Evolutionary conservation across 1,284 basidiomycete species (phyloP).

Genomic region (Ceratobasidium sp.): DNA sequence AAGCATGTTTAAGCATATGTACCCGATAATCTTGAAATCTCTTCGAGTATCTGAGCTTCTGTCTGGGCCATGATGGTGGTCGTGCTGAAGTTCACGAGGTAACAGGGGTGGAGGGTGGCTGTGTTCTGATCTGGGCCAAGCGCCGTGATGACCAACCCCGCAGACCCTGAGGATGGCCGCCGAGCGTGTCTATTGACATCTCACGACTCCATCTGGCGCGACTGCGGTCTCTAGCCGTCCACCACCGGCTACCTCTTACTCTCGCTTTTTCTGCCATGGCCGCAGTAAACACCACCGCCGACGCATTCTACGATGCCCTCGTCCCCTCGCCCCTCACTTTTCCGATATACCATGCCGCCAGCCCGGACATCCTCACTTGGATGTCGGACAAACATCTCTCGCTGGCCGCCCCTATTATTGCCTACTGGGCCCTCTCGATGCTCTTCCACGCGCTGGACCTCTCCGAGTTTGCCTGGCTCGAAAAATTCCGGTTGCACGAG

Average conservation of each 20-base stretch:
- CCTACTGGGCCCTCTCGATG: slow-evolving; percentile 90
- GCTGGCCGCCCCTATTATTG: slow-evolving; percentile 79
- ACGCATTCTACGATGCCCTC: slow-evolving; percentile 26
- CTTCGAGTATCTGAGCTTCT: slow-evolving; percentile 43
- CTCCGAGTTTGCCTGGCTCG: slow-evolving; percentile 80
- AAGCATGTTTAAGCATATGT: background rate
- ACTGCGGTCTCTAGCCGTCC: background rate
- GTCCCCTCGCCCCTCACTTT: slow-evolving; percentile 50
- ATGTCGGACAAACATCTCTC: slow-evolving; percentile 82
- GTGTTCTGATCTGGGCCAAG: no score
- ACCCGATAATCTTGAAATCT: slow-evolving; percentile 50
- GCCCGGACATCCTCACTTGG: slow-evolving; percentile 68
- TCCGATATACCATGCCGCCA: slow-evolving; percentile 75
- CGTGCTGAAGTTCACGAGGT: background rate
- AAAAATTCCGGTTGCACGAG: slow-evolving; percentile 90
- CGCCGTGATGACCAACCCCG: slow-evolving; percentile 7
- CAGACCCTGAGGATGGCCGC: slow-evolving; percentile 18
- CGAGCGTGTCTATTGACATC: slow-evolving; percentile 22
- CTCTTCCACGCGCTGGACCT: slow-evolving; percentile 87
- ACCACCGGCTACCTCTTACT: background rate
- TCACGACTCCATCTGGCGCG: slow-evolving; percentile 12
- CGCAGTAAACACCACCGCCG: slow-evolving; percentile 9
- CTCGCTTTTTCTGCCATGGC: background rate
- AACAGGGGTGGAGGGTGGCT: background rate
- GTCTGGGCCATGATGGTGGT: slow-evolving; percentile 43